phyloP scores from a whole-genome alignment of 1,284 basidiomycete genomes.

The Vanrija humicola region DNA sequence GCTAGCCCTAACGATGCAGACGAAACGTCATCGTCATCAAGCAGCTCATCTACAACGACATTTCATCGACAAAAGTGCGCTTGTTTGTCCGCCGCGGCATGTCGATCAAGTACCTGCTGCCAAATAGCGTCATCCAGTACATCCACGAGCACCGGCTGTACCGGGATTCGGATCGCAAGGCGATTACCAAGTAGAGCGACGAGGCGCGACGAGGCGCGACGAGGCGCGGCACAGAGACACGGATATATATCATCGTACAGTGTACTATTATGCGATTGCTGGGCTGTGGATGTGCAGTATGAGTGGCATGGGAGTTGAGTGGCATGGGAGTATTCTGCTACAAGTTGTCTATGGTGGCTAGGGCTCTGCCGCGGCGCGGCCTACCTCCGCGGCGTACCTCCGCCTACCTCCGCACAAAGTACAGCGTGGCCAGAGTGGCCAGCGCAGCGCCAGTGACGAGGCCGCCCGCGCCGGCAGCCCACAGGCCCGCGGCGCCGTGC shows the following conservation, averaged over 20 bases:
- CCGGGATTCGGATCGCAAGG: conserved; percentile 24
- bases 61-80: conserved; percentile 87
- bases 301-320: no score
- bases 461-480: background rate
- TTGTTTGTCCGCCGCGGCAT: conserved; percentile 89
- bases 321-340: background rate
- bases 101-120: conserved; percentile 88
- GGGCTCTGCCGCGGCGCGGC: no score
- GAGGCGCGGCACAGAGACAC: background rate
- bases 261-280: background rate
- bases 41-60: conserved; percentile 97
- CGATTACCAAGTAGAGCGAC: background rate
- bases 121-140: conserved; percentile 88
- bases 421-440: background rate
- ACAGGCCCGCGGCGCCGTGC: background rate
- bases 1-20: conserved; percentile 14
- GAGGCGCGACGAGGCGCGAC: no score
- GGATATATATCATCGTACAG: background rate
- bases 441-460: background rate
- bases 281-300: background rate
- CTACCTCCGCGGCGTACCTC: background rate
- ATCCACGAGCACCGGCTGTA: conserved; percentile 61
- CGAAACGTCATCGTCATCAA: conserved; percentile 91
- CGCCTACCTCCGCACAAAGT: background rate
- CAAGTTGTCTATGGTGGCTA: background rate